Base-by-base conservation (phyloP, 371 early-diverging fungal genomes). In the Zopfochytrium polystomum region DNA sequence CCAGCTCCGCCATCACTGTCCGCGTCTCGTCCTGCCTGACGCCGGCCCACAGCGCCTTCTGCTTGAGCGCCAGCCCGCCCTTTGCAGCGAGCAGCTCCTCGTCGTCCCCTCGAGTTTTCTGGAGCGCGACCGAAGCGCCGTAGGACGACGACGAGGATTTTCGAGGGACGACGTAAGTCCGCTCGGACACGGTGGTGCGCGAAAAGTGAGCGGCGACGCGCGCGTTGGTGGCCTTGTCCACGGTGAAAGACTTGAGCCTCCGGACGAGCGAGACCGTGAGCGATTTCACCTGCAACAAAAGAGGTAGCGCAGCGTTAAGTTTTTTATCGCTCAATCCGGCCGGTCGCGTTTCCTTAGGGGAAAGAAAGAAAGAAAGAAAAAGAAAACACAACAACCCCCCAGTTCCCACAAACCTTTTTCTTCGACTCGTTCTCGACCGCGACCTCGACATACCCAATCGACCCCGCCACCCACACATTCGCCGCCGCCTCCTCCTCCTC, bases 211-310 rank as follows among this genome's bases (percentile, higher is more conserved):
- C 18, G 7, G 70, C 69, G 7, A 54, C 51, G 15, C 66, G 52
- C n/a, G 67, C 20, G 18, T 45, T 33, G 30, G 55, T 26, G 45
- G 61, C 20, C 13, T 15, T 38, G n/a, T n/a, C n/a, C n/a, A n/a
- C n/a, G 5, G 61, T 45, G 47, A 75, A 78, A 2, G 78, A 75
- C 55, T 74, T 75, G 46, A 75, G 50, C 23, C 73, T 60, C 7
- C 78, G 68, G 43, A 70, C 52, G 22, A 78, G 66, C 7, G 48
- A 23, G 13, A 77, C 32, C 3, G 58, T 62, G 18, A 76, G 57
- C 22, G 51, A 35, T n/a, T 50, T 46, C 22, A 76, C 58, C 77
- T 73, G 31, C 9, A n/a, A n/a, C n/a, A n/a, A n/a, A n/a, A n/a
- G n/a, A n/a, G n/a, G n/a, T n/a, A n/a, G n/a, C n/a, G n/a, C n/a